phyloP scores from a whole-genome alignment of 768 basidiomycete species.

The Clathrus columnatus region DNA sequence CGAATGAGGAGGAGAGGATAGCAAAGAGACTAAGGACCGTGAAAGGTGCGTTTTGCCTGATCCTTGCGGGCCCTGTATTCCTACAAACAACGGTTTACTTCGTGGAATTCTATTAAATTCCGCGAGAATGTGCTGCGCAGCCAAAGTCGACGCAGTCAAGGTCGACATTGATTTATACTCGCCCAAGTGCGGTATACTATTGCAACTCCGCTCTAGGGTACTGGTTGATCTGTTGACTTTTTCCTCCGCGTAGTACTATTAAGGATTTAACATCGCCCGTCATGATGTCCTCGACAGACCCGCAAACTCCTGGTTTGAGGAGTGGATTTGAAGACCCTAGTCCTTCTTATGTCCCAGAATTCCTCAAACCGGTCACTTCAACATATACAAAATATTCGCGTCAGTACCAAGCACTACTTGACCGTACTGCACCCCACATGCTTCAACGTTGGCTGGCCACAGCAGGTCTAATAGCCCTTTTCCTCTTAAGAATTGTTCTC shows the following conservation, averaged over 20 bases:
- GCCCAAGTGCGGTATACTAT: background rate
- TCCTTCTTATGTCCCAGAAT: conserved; percentile 7
- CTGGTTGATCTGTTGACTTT: too few relatives aligned
- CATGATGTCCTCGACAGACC: conserved; percentile 12
- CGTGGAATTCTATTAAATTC: conserved; percentile 21
- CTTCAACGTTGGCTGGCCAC: conserved; percentile 86
- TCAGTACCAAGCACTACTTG: conserved; percentile 81
- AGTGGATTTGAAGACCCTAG: background rate
- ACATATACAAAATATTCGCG: conserved; percentile 26
- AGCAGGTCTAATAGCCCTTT: conserved; percentile 58
- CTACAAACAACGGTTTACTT: conserved; percentile 64
- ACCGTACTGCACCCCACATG: conserved; percentile 85
- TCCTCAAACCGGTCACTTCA: conserved; percentile 13
- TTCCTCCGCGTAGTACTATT: background rate
- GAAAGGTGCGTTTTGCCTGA: conserved; percentile 60
- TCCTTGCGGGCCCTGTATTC: conserved; percentile 89
- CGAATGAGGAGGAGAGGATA: conserved; percentile 34
- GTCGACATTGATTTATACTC: background rate
- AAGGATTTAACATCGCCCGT: background rate
- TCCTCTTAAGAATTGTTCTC: conserved; percentile 78
- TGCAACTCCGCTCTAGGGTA: background rate
- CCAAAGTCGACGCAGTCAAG: background rate
- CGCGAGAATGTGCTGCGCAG: conserved; percentile 27
- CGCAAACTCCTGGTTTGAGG: background rate
- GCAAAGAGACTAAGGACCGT: conserved; percentile 14